phyloP scores from a whole-genome alignment of 768 basidiomycete species.

The Pleurotus platypus region DNA sequence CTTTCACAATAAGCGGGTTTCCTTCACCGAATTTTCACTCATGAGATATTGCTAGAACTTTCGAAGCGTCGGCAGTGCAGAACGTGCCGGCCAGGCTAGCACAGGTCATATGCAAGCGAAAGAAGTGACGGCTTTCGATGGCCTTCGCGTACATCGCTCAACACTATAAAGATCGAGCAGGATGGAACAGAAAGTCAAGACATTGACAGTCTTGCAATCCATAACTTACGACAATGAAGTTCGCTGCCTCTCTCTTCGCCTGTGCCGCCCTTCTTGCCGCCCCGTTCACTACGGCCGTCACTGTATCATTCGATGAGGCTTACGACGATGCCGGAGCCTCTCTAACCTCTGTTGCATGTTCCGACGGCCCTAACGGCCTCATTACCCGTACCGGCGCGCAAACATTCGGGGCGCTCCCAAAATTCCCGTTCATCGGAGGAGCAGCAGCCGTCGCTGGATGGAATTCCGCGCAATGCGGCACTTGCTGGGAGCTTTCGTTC shows the following conservation, averaged over 20 bases:
- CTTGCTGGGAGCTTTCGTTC: constrained; percentile 59
- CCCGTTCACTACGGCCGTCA: constrained; percentile 22
- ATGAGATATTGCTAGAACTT: background rate
- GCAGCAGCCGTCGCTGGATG: constrained; percentile 46
- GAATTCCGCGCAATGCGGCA: constrained; percentile 51
- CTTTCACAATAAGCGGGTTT: background rate
- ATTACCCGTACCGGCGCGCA: constrained; percentile 36
- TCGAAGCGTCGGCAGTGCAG: background rate
- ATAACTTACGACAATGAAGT: constrained; percentile 12
- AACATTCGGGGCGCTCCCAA: constrained; percentile 49
- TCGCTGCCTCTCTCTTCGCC: constrained; percentile 10
- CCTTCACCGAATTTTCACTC: background rate
- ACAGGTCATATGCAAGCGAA: background rate
- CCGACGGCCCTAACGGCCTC: constrained; percentile 49
- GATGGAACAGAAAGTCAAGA: too few species aligned
- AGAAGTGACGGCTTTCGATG: background rate
- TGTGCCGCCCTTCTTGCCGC: constrained; percentile 20
- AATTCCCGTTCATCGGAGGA: constrained; percentile 60
- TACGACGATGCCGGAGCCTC: constrained; percentile 44
- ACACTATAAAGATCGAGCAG: background rate
- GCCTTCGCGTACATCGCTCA: background rate
- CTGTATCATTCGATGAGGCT: constrained; percentile 37
- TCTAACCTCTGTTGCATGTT: constrained; percentile 41
- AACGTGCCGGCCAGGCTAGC: background rate
- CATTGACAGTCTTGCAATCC: background rate